Percentiles rank a stretch among this genome's conserved stretches.
phyloP scores from a whole-genome alignment of 257 asterid species.

The Nicotiana tabacum region DNA sequence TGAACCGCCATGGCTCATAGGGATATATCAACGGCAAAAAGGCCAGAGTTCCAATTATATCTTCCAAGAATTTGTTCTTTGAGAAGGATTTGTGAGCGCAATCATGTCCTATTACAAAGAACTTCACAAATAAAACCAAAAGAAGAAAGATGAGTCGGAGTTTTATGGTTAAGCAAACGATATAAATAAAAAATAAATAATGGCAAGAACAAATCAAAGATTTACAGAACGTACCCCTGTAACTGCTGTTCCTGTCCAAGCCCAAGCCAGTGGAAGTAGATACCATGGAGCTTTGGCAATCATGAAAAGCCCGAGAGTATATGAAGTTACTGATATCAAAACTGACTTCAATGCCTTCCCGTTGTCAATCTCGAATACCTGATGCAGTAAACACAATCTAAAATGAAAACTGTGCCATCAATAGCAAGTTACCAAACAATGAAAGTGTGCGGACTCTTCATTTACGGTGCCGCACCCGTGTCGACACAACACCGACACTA shows the following conservation, averaged over 20 bases:
- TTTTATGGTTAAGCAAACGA: background rate
- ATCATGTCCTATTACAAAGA: slow-evolving; percentile 97
- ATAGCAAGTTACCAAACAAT: background rate
- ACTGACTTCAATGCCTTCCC: slow-evolving; percentile 89
- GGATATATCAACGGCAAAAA: slow-evolving; percentile 92
- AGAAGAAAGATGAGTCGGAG: slow-evolving; percentile 11
- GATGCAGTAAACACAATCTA: background rate
- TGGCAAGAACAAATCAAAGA: background rate
- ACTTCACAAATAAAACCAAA: slow-evolving; percentile 44
- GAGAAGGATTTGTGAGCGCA: slow-evolving; percentile 98
- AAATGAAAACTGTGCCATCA: background rate
- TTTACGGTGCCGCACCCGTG: no score
- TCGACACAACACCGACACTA: background rate
- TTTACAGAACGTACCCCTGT: slow-evolving; percentile 70
- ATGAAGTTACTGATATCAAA: slow-evolving; percentile 64
- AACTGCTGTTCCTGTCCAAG: slow-evolving; percentile 97
- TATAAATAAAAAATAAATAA: background rate
- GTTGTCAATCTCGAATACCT: slow-evolving; percentile 96
- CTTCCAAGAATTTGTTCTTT: slow-evolving; percentile 88
- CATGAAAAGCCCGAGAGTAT: slow-evolving; percentile 76
- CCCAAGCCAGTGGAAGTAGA: slow-evolving; percentile 99
- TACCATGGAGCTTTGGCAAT: slow-evolving; percentile 96
- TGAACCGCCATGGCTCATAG: slow-evolving; percentile 95
- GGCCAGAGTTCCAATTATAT: slow-evolving; percentile 90
- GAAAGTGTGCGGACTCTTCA: no score